Evolutionary conservation across 306 rosid species (phyloP).

Genomic region (Quercus dentata): DNA sequence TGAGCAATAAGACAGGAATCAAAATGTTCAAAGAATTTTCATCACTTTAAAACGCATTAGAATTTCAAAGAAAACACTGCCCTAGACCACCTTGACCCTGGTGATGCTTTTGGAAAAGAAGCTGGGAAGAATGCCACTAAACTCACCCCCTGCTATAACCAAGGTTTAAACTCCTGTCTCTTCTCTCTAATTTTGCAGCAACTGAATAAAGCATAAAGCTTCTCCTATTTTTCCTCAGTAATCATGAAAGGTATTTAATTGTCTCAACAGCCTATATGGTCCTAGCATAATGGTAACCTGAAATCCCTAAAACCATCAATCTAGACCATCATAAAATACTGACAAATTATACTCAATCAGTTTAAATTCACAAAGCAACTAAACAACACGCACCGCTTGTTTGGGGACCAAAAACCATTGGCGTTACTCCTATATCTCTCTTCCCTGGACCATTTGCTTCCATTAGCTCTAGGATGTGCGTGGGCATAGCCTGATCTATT

Average conservation of each 20-base stretch:
- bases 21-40: not conserved
- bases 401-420: constrained; percentile 22
- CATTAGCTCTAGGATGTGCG: constrained; percentile 17
- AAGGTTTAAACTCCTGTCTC: not conserved
- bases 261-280: not conserved
- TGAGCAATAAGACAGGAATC: not conserved
- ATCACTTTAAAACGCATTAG: not conserved
- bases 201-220: not conserved
- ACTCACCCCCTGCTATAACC: not conserved
- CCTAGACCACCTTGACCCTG: not conserved
- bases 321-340: not conserved
- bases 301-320: not conserved
- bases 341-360: not conserved
- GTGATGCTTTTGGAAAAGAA: not conserved
- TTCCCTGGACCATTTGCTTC: constrained; percentile 33
- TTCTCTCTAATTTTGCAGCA: not conserved
- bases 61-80: not conserved
- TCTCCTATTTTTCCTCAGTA: not conserved
- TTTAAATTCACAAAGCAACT: not conserved
- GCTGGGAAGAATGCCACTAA: not conserved
- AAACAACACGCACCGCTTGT: constrained; percentile 31
- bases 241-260: not conserved
- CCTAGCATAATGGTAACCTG: not conserved
- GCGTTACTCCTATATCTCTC: constrained; percentile 31
- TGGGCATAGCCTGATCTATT: constrained; percentile 13